Percentiles rank a stretch among this genome's conserved stretches.
Evolutionary conservation across 345 rosid genomes (phyloP).

Genomic region (Syzygium aqueum): DNA sequence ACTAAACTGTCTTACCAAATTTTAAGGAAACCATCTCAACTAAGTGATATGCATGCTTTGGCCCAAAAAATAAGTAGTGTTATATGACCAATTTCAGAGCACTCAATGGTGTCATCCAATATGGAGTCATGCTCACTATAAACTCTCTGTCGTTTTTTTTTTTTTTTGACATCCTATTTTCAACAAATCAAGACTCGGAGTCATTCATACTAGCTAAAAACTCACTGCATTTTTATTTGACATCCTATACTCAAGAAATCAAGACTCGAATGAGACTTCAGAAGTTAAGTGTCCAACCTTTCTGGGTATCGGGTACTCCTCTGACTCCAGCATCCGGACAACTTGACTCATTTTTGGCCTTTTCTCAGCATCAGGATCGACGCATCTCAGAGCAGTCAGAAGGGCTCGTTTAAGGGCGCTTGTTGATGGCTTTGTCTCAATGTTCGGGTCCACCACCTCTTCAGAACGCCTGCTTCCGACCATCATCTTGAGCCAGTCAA

Average conservation of each 20-base stretch:
- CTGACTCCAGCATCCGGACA: conserved; percentile 88
- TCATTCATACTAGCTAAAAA: not conserved
- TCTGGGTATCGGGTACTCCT: conserved; percentile 78
- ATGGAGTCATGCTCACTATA: not conserved
- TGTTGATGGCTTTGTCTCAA: conserved; percentile 67
- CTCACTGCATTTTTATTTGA: not conserved
- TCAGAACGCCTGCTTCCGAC: conserved; percentile 75
- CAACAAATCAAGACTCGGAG: not conserved
- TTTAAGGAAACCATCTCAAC: not conserved
- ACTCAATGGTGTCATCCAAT: not conserved
- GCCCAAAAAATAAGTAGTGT: not conserved
- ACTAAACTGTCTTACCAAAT: not conserved
- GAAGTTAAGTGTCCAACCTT: conserved; percentile 45
- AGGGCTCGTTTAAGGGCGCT: conserved; percentile 88
- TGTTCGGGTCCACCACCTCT: conserved; percentile 75
- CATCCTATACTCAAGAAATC: not conserved
- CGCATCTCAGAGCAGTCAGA: conserved; percentile 89
- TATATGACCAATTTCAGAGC: not conserved
- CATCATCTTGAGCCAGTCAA: conserved; percentile 95
- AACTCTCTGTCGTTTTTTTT: not conserved
- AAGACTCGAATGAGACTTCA: not conserved
- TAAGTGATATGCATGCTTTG: not conserved
- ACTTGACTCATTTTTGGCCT: conserved; percentile 98
- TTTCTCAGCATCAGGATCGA: conserved; percentile 90
- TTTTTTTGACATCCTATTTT: not conserved